These are phyloP conservation scores for Talaromyces sp. DNA, from an alignment of 2,329 filamentous ascomycete genomes.

Conservation along the genomic window DNA sequence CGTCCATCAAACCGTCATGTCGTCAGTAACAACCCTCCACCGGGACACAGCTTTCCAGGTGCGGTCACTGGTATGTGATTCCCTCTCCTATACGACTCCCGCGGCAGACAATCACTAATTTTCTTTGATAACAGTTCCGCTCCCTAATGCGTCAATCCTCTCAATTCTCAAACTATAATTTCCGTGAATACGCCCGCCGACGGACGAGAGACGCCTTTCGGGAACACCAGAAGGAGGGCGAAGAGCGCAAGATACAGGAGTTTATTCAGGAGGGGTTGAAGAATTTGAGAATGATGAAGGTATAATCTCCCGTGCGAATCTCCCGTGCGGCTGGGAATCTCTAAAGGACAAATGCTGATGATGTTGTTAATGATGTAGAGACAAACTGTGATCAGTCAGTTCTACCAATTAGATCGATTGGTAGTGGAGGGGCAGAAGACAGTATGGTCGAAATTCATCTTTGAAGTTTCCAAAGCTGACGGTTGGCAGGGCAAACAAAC, in stretches of 20 bases:
- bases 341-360: background rate
- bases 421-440: slow-evolving; percentile 87
- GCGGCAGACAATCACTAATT: background rate
- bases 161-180: slow-evolving; percentile 94
- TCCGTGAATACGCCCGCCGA: slow-evolving; percentile 91
- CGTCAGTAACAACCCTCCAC: slow-evolving; percentile 38
- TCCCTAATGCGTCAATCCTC: slow-evolving; percentile 80
- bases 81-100: background rate
- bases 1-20: slow-evolving; percentile 33
- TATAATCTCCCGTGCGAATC: slow-evolving; percentile 36
- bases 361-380: slow-evolving; percentile 55
- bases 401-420: slow-evolving; percentile 85
- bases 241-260: slow-evolving; percentile 77
- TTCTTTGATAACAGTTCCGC: slow-evolving; percentile 65
- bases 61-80: slow-evolving; percentile 43
- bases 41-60: slow-evolving; percentile 47
- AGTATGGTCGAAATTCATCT: slow-evolving; percentile 50
- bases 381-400: slow-evolving; percentile 91
- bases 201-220: slow-evolving; percentile 87
- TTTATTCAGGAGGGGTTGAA: slow-evolving; percentile 83
- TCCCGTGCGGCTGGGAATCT: background rate
- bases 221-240: slow-evolving; percentile 69
- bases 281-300: slow-evolving; percentile 88
- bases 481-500: slow-evolving; percentile 63
- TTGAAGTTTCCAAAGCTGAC: background rate